phyloP scores from a whole-genome alignment of 257 asterid genomes.

The Solanum chaucha region DNA sequence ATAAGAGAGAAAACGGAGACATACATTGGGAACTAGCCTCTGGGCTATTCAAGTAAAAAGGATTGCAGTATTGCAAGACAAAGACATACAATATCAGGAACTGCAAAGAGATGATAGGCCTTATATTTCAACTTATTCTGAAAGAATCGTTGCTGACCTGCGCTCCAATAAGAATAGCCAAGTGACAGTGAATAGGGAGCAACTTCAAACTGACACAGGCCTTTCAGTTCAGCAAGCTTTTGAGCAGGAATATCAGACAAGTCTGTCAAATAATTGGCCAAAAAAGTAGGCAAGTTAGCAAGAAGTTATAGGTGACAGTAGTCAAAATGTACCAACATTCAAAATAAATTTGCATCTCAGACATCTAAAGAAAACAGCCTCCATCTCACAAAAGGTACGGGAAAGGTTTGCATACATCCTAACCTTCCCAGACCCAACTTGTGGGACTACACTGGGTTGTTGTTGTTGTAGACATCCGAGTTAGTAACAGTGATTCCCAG shows the following conservation, averaged over 20 bases:
- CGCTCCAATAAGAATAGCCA: conserved; percentile 84
- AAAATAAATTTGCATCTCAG: background rate
- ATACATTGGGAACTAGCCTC: background rate
- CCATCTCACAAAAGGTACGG: background rate
- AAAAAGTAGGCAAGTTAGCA: background rate
- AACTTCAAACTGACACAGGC: conserved; percentile 59
- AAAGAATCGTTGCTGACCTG: conserved; percentile 38
- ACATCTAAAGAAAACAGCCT: background rate
- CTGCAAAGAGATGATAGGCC: background rate
- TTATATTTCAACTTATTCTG: background rate
- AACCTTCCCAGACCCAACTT: background rate
- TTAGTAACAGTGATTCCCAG: background rate
- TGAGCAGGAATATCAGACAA: conserved; percentile 60
- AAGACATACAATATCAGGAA: background rate
- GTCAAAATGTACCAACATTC: background rate
- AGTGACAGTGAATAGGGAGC: conserved; percentile 67
- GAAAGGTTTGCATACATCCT: background rate
- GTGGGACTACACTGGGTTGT: background rate
- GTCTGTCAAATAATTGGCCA: conserved; percentile 31
- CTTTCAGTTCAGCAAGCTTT: conserved; percentile 61
- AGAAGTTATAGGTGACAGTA: background rate
- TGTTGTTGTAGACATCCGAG: background rate
- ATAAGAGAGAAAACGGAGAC: background rate
- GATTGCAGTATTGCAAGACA: background rate
- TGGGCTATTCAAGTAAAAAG: background rate